phyloP scores from a whole-genome alignment of 2,329 filamentous ascomycete genomes.

The Rhinocladiella mackenziei region DNA sequence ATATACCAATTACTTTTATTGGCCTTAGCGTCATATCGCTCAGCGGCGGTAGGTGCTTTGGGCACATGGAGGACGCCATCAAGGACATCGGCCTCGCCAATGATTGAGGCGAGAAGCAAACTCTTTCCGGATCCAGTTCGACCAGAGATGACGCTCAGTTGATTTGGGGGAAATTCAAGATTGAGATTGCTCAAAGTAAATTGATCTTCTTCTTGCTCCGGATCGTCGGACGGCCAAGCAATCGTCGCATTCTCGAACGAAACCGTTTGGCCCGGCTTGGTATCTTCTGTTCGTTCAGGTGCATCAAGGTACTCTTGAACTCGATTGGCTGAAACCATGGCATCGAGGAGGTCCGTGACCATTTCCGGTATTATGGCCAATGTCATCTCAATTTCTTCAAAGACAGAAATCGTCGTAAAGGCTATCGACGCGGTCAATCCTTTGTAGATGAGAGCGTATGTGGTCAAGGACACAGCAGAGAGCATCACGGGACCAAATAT shows the following conservation, averaged over 20 bases:
- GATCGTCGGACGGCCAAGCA: constrained; percentile 66
- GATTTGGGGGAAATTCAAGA: constrained; percentile 62
- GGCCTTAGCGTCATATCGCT: constrained; percentile 61
- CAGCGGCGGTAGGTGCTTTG: constrained; percentile 45
- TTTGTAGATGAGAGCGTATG: constrained; percentile 63
- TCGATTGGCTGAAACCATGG: constrained; percentile 66
- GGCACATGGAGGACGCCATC: constrained; percentile 56
- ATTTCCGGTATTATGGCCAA: constrained; percentile 69
- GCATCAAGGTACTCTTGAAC: constrained; percentile 68
- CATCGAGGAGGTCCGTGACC: constrained; percentile 66
- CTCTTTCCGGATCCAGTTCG: constrained; percentile 77
- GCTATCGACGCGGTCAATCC: constrained; percentile 67
- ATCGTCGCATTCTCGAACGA: constrained; percentile 65
- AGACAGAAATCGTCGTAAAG: constrained; percentile 72
- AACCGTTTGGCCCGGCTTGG: constrained; percentile 56
- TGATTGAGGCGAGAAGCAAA: constrained; percentile 66
- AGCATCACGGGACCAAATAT: constrained; percentile 69
- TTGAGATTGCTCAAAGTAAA: constrained; percentile 65
- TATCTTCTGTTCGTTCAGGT: constrained; percentile 58
- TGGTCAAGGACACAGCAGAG: constrained; percentile 65
- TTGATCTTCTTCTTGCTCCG: constrained; percentile 52
- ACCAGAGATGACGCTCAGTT: constrained; percentile 70
- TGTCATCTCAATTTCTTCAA: constrained; percentile 68
- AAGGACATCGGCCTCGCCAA: constrained; percentile 70
- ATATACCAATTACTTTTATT: constrained; percentile 64